Base-by-base conservation (phyloP, 352 stramenopile species). In the Globisporangium spiculum region DNA sequence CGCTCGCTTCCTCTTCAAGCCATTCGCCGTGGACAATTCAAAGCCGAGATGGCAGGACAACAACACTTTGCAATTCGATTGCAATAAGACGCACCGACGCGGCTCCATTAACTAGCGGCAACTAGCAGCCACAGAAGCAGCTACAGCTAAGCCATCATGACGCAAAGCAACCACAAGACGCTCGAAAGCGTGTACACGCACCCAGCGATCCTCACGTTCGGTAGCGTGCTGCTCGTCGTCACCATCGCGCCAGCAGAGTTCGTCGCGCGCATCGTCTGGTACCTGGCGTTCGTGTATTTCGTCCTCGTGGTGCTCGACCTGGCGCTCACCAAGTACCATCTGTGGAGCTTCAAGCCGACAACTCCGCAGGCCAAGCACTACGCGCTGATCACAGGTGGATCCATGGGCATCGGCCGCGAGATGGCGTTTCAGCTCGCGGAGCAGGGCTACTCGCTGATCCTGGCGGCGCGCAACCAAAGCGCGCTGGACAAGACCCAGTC, bases 351-450 rank as follows among this genome's bases (percentile, higher is more conserved):
- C 60, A 54, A 71, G 36, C 56, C 71, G 10, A 50, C 76, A 36
- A 52, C 70, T 48, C 72, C 73, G 20, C 69, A 75, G 55, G 41
- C 63, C 50, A 71, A 73, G 56, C 66, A 63, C 53, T 84, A 78
- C 27, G 78, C 78, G 55, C 73, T 94, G 6, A 63, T 94, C 57
- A 93, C 83, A 4, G 88, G 87, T 22, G 87, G 86, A 41, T 82
- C 85, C 6, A 79, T 77, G 14, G 88, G 88, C 20, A 73, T 96
- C 26, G 88, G 88, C 30, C 74, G 76, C 27, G 87, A 91, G 65
- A 87, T 90, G 61, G 84, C 81, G 22, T 89, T 78, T 52, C 64
- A 79, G 69, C 76, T 96, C 16, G 83, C 84, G 9, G 79, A 81
- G 52, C 83, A 87, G 44, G 79, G 84, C 20, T 78, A 80, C 69